A percentile compares a stretch with the other conserved stretches of the same genome.
Evolutionary conservation across 2,329 filamentous ascomycete species (phyloP).

Genomic region (Clarireedia monteithiana): DNA sequence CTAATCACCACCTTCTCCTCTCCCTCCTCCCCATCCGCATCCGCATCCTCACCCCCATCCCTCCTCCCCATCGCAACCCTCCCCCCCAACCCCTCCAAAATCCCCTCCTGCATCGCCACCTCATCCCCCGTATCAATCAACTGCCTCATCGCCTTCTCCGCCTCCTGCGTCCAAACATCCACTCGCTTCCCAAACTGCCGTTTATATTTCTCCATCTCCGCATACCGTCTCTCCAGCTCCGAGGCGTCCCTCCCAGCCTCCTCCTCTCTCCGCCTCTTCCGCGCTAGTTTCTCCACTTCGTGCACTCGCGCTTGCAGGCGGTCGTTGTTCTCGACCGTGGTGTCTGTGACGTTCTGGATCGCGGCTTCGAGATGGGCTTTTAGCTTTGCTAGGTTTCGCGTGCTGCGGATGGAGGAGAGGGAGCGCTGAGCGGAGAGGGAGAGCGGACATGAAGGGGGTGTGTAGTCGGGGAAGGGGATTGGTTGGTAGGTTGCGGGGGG

Average conservation of each 20-base stretch:
- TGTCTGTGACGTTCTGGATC: conserved; percentile 37
- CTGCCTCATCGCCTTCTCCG: conserved; percentile 50
- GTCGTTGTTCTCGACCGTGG: conserved; percentile 49
- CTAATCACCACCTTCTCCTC: conserved; percentile 33
- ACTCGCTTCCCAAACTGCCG: conserved; percentile 38
- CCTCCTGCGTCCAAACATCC: conserved; percentile 40
- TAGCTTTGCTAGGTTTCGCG: conserved; percentile 35
- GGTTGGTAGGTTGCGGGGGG: conserved; percentile 11
- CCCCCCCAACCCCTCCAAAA: conserved; percentile 28
- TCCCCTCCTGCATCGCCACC: conserved; percentile 27
- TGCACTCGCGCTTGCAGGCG: conserved; percentile 31
- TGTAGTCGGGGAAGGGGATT: conserved; percentile 40
- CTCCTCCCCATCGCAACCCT: conserved; percentile 16
- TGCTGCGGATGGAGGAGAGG: conserved; percentile 37
- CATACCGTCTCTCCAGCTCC: conserved; percentile 9
- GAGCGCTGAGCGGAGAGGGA: conserved; percentile 37
- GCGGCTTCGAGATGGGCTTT: conserved; percentile 41
- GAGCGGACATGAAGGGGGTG: conserved; percentile 44
- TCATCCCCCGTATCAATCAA: conserved; percentile 48
- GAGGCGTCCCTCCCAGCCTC: no score
- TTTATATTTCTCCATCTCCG: conserved; percentile 33
- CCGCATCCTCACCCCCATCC: conserved; percentile 19
- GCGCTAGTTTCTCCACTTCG: conserved; percentile 15
- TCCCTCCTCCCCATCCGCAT: conserved; percentile 31
- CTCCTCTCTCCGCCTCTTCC: conserved; percentile 13